Conservation (phyloP, 257 asterid genomes). For the Nicotiana knightiana region DNA sequence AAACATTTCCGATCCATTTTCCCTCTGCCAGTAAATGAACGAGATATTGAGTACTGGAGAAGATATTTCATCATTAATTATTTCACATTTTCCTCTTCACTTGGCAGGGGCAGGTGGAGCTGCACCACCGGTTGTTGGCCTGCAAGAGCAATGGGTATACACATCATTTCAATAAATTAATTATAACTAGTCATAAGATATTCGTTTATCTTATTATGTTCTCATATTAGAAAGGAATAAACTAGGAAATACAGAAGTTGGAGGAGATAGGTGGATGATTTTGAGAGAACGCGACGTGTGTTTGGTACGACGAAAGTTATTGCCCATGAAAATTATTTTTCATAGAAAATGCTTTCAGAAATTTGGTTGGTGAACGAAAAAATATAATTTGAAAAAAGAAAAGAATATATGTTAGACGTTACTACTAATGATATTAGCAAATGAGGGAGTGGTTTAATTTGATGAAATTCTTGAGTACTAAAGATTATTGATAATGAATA, state of each 20-base stretch:
- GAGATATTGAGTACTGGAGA: not conserved
- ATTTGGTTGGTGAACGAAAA: no score
- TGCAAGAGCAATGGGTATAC: constrained; percentile 21
- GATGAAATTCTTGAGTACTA: not conserved
- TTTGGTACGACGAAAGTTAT: no score
- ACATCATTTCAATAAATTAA: not conserved
- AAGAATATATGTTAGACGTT: no score
- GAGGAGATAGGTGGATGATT: no score
- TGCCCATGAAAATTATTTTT: no score
- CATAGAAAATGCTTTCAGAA: no score
- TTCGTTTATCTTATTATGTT: no score
- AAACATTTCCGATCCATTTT: not conserved
- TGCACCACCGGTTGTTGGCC: constrained; percentile 86
- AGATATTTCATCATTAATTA: not conserved
- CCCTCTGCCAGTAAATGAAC: not conserved
- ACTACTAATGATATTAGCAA: no score
- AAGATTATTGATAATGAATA: not conserved
- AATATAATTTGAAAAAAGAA: no score
- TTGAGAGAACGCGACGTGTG: no score
- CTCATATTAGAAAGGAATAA: no score
- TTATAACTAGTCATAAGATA: not conserved
- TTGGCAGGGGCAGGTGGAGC: constrained; percentile 30
- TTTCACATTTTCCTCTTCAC: not conserved
- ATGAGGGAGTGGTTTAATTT: not conserved
- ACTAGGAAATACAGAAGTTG: no score